These are phyloP conservation scores for Geotrichum siamense DNA, from an alignment of 1,139 yeast species.

Conservation along the genomic window DNA sequence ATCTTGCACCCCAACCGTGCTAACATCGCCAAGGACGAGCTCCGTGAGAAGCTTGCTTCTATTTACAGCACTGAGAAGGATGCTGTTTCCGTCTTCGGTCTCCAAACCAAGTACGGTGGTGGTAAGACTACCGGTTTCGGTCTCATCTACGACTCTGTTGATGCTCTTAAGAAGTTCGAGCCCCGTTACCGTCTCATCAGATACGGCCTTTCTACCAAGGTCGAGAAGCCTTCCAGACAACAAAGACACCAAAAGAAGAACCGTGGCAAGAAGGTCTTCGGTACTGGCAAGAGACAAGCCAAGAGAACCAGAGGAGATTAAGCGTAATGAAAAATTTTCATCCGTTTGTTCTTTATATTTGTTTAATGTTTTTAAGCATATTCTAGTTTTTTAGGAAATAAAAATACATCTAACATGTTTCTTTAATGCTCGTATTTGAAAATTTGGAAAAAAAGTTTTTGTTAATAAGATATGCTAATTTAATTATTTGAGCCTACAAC, in stretches of 20 bases:
- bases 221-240: constrained; percentile 98
- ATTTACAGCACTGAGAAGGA: constrained; percentile 98
- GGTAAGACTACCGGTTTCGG: constrained; percentile 99
- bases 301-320: constrained; percentile 38
- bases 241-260: constrained; percentile 99
- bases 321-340: neutral
- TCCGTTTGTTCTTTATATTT: constrained; percentile 1
- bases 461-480: too few species aligned
- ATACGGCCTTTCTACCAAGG: constrained; percentile 94
- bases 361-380: constrained; percentile 6
- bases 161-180: constrained; percentile 97
- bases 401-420: neutral
- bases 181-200: constrained; percentile 99
- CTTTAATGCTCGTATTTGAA: too few species aligned
- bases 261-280: constrained; percentile 98
- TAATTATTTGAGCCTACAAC: too few species aligned
- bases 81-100: constrained; percentile 96
- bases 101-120: constrained; percentile 99
- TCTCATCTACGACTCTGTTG: constrained; percentile 95
- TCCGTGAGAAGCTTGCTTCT: constrained; percentile 94
- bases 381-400: constrained; percentile 5
- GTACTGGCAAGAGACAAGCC: constrained; percentile 95
- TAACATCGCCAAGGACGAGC: constrained; percentile 98
- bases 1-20: constrained; percentile 99
- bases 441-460: too few species aligned